phyloP scores from a whole-genome alignment of 163 green algal genomes.

The Botryococcus braunii region DNA sequence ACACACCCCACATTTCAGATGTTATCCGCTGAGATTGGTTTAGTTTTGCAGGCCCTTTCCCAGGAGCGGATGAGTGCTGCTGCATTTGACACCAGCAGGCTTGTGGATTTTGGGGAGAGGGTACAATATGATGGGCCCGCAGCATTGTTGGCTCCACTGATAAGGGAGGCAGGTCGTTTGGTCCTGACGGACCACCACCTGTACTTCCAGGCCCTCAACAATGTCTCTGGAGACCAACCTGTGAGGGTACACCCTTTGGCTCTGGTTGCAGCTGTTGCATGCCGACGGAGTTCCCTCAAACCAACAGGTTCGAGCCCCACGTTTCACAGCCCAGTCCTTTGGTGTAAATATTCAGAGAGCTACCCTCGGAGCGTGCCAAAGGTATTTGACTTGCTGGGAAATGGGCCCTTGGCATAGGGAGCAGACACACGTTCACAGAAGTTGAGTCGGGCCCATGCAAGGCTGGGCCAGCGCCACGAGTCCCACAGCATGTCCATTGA shows the following conservation, averaged over 20 bases:
- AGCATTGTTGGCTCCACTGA: slow-evolving; percentile 61
- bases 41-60: slow-evolving; percentile 8
- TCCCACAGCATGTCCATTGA: too few species aligned
- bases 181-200: slow-evolving; percentile 70
- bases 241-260: slow-evolving; percentile 59
- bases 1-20: too few species aligned
- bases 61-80: slow-evolving; percentile 6
- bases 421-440: too few species aligned
- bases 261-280: slow-evolving; percentile 62
- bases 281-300: slow-evolving; percentile 51
- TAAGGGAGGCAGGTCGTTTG: slow-evolving; percentile 62
- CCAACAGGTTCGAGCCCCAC: slow-evolving; percentile 17
- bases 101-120: slow-evolving; percentile 69
- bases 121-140: slow-evolving; percentile 44
- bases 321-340: too few species aligned
- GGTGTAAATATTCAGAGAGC: too few species aligned
- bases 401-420: too few species aligned
- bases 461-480: too few species aligned
- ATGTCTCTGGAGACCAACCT: slow-evolving; percentile 47
- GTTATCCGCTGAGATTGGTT: too few species aligned
- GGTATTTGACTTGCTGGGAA: too few species aligned
- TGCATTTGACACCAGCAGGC: slow-evolving; percentile 63
- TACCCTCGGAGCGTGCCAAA: too few species aligned
- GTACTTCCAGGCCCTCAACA: slow-evolving; percentile 91
- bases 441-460: too few species aligned